Evolutionary conservation across 2,329 filamentous ascomycete genomes (phyloP), one percentile per base, ranked within the genome.

Genomic region (Cadophora gregata): DNA sequence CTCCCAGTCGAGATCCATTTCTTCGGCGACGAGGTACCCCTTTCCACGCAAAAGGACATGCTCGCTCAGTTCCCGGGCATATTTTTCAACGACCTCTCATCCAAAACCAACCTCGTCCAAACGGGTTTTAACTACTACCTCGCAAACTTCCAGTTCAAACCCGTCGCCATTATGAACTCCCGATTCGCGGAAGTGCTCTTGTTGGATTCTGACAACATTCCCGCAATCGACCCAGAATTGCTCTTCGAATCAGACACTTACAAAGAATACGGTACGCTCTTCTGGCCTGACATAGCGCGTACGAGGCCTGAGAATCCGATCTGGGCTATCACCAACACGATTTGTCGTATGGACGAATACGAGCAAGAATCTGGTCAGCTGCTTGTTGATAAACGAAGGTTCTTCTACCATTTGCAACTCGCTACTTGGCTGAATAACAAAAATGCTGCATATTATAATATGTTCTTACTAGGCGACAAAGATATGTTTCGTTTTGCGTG

Each of bases 331-430:
- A 77, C 76, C 9, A 78, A 79, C 69, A 78, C 78, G 7, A n/a
- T 65, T 8, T 79, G 77, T 62, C 72, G 72, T 24, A 75, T 76
- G 70, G 70, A 78, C 64, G 78, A 79, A 63, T 79, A 78, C 63
- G 78, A 78, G 77, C 64, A 66, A 42, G 64, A 79, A 63, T 75
- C 71, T 31, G 78, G 78, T 12, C 78, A 79, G 67, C 66, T 79
- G 24, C 65, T 79, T 10, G 74, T 79, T 25, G 76, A 79, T 70
- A 79, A 79, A 70, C 66, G 67, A 7, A 73, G 72, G 24, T 79
- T 74, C 70, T 79, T 75, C 72, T 79, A 79, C 66, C 78, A 79
- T 67, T 70, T 79, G 2, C 77, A 78, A 65, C 74, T 79, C 12
- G 76, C 78, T 14, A 73, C 73, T 8, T 79, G 74, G 74, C 72